Conservation (phyloP, 345 rosid species). For the Sisymbrium irio region DNA sequence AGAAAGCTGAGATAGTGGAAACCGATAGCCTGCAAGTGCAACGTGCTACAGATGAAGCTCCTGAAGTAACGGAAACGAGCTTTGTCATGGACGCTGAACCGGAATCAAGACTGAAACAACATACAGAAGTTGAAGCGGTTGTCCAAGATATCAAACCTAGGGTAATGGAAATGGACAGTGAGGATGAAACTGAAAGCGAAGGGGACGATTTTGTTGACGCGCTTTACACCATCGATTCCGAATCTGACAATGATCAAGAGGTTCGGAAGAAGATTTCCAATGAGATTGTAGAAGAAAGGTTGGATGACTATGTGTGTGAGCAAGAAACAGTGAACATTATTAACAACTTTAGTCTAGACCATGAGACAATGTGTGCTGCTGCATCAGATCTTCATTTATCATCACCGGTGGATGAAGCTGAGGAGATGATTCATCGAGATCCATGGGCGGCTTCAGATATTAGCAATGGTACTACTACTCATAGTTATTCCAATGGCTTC, state of each 20-base stretch:
- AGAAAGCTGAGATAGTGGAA: conserved; percentile 69
- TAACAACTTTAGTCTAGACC: background rate
- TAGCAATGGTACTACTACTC: conserved; percentile 21
- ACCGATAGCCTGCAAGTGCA: conserved; percentile 34
- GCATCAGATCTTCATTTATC: conserved; percentile 16
- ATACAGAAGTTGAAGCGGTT: conserved; percentile 52
- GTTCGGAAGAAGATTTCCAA: background rate
- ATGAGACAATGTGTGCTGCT: conserved; percentile 18
- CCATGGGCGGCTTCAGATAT: conserved; percentile 35
- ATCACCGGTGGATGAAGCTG: conserved; percentile 27
- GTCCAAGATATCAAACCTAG: conserved; percentile 40
- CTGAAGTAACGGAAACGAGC: background rate
- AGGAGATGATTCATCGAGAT: conserved; percentile 36
- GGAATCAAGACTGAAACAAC: conserved; percentile 31
- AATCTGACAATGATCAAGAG: conserved; percentile 46
- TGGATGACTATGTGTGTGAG: background rate
- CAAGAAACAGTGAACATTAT: conserved; percentile 10
- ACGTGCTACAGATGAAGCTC: conserved; percentile 31
- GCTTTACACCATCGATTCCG: conserved; percentile 88
- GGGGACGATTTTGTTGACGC: conserved; percentile 76
- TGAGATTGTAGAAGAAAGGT: conserved; percentile 20
- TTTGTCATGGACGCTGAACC: conserved; percentile 23
- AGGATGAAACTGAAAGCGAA: conserved; percentile 72
- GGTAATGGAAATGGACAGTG: conserved; percentile 14
- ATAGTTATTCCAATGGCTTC: conserved; percentile 28